Percentiles rank a stretch among this genome's conserved stretches.
Conservation (phyloP, 208 protist genomes). For the Leishmania tropica region DNA sequence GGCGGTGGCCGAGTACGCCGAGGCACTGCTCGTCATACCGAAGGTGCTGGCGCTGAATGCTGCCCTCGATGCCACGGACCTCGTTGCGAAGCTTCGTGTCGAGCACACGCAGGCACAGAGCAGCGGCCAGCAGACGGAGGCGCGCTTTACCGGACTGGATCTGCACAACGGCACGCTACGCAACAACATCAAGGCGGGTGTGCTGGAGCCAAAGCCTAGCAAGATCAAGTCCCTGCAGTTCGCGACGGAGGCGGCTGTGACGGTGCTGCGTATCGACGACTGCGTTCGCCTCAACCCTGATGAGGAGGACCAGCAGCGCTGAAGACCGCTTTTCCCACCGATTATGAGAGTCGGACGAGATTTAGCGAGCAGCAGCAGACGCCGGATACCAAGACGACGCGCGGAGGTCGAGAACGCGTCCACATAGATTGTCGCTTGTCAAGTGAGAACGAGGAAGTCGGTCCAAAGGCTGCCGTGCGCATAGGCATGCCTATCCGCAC, state of each 20-base stretch:
- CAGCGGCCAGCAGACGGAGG: constrained; percentile 42
- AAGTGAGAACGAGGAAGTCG: neutral
- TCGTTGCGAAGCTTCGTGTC: constrained; percentile 98
- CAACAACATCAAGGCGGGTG: constrained; percentile 98
- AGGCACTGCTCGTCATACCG: constrained; percentile 98
- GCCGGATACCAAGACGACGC: neutral
- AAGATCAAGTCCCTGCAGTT: constrained; percentile 99
- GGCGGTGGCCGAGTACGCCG: constrained; percentile 98
- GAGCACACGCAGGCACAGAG: constrained; percentile 91
- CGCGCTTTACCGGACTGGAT: constrained; percentile 94
- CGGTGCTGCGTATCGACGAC: constrained; percentile 99
- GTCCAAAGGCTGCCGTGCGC: neutral
- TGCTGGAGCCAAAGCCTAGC: constrained; percentile 98
- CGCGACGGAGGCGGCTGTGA: constrained; percentile 99
- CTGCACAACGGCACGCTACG: constrained; percentile 94
- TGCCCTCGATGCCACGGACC: constrained; percentile 98
- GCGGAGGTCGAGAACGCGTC: neutral
- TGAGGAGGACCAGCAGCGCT: constrained; percentile 55
- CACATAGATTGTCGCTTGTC: neutral
- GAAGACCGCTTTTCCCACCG: neutral
- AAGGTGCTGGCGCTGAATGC: constrained; percentile 99
- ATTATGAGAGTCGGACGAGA: neutral
- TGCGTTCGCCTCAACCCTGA: constrained; percentile 97
- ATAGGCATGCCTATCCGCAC: neutral
- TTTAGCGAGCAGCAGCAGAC: neutral